Evolutionary conservation across 169 alveolate species (phyloP), one percentile per base, ranked within the genome.

Genomic region (Babesia ovata): DNA sequence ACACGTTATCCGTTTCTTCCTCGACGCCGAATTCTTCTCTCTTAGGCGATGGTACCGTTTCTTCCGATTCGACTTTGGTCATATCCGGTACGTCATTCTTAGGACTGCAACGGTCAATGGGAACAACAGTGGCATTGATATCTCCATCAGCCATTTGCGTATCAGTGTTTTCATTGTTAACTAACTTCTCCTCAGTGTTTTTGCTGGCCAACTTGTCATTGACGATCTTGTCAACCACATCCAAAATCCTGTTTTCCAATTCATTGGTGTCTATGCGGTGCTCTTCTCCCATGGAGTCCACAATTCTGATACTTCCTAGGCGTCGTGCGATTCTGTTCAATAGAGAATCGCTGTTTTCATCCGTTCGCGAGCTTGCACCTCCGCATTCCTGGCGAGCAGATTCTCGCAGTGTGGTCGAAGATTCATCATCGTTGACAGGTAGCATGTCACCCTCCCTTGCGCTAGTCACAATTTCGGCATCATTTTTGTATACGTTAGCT

Each of bases 271-370:
- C 56, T 11, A 67, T 2, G 3, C 66, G 53, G 36, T 67, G 66
- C 4, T 54, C 56, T 7, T 67, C 76, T 16, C 76, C 66, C n/a
- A 4, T 13, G 49, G 76, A 50, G 65, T 67, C 76, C 17, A 52
- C 49, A 17, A 67, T 36, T 13, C 57, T 24, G 48, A 67, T 67
- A 24, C 76, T 67, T 11, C 28, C 53, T 10, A 54, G 54, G 0
- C 65, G 63, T 19, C 65, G 49, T 12, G 45, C 36, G 2, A 67
- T 33, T 44, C 29, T 19, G 39, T 33, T 29, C 12, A 54, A 10
- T 16, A 52, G 49, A 2, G 48, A 13, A 42, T 36, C 66, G 19
- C 50, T 45, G n/a, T 13, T 16, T 10, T 45, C 50, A 16, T 16
- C 11, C 50, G 50, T 16, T 16, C 50, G 14, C 4, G 75, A 42